Conservation (phyloP, 2,329 filamentous ascomycete species). For the Penicillium expansum region DNA sequence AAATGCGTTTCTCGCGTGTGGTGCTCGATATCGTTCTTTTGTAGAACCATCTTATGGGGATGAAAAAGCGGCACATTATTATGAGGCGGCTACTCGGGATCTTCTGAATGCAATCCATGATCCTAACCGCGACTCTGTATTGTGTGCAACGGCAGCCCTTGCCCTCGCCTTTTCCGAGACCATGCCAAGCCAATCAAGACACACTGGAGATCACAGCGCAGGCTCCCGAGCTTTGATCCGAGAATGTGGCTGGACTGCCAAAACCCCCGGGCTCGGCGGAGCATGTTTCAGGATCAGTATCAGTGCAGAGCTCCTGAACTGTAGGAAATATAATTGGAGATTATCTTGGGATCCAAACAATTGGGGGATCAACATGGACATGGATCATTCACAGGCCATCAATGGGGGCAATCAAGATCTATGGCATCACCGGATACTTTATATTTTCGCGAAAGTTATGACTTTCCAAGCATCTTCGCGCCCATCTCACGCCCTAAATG, state of each 20-base stretch:
- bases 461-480: constrained; percentile 76
- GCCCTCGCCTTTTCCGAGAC: constrained; percentile 90
- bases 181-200: constrained; percentile 76
- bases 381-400: constrained; percentile 55
- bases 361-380: constrained; percentile 82
- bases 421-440: constrained; percentile 87
- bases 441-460: constrained; percentile 80
- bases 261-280: constrained; percentile 71
- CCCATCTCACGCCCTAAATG: constrained; percentile 59
- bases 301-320: constrained; percentile 84
- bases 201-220: constrained; percentile 86
- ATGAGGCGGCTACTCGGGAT: constrained; percentile 78
- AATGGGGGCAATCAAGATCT: constrained; percentile 66
- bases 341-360: constrained; percentile 85
- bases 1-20: constrained; percentile 85
- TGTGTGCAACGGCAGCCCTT: constrained; percentile 83
- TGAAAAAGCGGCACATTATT: constrained; percentile 77
- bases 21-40: constrained; percentile 74
- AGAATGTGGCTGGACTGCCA: constrained; percentile 84
- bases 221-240: constrained; percentile 82
- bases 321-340: constrained; percentile 81
- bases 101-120: constrained; percentile 76
- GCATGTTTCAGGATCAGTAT: constrained; percentile 96
- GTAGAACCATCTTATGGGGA: constrained; percentile 68
- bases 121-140: constrained; percentile 75